These are phyloP conservation scores for Gomphus sp. DNA, from an alignment of 1,284 basidiomycete genomes.

Conservation along the genomic window DNA sequence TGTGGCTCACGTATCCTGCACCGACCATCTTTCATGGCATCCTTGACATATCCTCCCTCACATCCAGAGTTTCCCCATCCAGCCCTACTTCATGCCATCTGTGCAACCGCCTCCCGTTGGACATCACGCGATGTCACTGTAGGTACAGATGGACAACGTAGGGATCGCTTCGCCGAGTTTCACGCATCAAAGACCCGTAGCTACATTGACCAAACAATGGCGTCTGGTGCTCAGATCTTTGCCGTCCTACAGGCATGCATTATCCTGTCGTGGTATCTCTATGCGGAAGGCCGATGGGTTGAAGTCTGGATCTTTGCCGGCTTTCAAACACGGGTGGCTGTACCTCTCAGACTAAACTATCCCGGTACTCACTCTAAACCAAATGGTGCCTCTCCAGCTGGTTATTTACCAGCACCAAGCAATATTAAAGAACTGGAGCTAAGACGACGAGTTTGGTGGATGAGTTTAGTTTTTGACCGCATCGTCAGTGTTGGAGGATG, in stretches of 20 bases:
- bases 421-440: constrained; percentile 65
- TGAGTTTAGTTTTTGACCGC: constrained; percentile 76
- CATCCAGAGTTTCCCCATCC: constrained; percentile 74
- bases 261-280: constrained; percentile 79
- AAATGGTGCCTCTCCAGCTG: constrained; percentile 55
- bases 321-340: constrained; percentile 75
- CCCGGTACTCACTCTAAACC: constrained; percentile 70
- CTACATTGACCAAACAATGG: constrained; percentile 78
- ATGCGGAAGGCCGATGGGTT: constrained; percentile 80
- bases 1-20: constrained; percentile 74
- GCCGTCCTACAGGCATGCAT: constrained; percentile 77
- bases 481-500: constrained; percentile 83
- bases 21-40: constrained; percentile 65
- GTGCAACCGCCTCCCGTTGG: constrained; percentile 78
- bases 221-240: constrained; percentile 76
- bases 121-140: constrained; percentile 56
- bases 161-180: constrained; percentile 74
- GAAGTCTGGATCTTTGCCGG: constrained; percentile 85
- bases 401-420: constrained; percentile 70
- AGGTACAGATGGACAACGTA: constrained; percentile 56
- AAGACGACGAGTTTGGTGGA: constrained; percentile 78
- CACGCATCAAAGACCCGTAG: constrained; percentile 76
- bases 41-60: constrained; percentile 64
- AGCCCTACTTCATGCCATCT: constrained; percentile 77
- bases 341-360: constrained; percentile 73